These are phyloP conservation scores for Geotrichum reessii DNA, from an alignment of 1,139 yeast species.

Conservation along the genomic window DNA sequence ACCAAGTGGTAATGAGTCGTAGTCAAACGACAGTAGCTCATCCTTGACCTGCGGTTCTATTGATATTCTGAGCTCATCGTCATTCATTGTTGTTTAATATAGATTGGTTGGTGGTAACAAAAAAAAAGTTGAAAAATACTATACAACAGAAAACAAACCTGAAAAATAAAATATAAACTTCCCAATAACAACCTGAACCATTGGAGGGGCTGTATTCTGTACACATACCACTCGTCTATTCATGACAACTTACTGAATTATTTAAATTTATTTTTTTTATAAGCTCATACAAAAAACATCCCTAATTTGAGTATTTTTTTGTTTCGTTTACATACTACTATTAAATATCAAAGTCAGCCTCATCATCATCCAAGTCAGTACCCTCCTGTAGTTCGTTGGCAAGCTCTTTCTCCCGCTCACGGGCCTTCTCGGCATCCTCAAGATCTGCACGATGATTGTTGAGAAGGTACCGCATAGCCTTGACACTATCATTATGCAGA, in stretches of 20 bases:
- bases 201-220: not conserved
- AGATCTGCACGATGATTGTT: conserved; percentile 46
- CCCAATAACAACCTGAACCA: not conserved
- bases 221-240: not conserved
- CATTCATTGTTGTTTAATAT: not conserved
- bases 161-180: not conserved
- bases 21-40: conserved; percentile 14
- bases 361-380: conserved; percentile 40
- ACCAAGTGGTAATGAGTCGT: conserved; percentile 32
- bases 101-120: conserved; percentile 4
- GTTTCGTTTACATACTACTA: conserved; percentile 1
- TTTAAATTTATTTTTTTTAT: not conserved
- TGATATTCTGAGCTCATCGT: conserved; percentile 16
- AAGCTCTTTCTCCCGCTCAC: conserved; percentile 50
- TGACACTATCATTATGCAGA: conserved; percentile 86
- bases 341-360: conserved; percentile 37
- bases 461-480: conserved; percentile 88
- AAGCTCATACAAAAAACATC: not conserved
- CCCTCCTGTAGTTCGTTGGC: conserved; percentile 42
- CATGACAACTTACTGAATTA: not conserved
- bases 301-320: not conserved
- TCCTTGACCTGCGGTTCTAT: conserved; percentile 17
- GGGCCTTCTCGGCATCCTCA: conserved; percentile 52
- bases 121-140: not conserved
- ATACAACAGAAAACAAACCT: no score